These are phyloP conservation scores for Nadsonia commutata DNA, from an alignment of 1,139 yeast species.

Conservation along the genomic window DNA sequence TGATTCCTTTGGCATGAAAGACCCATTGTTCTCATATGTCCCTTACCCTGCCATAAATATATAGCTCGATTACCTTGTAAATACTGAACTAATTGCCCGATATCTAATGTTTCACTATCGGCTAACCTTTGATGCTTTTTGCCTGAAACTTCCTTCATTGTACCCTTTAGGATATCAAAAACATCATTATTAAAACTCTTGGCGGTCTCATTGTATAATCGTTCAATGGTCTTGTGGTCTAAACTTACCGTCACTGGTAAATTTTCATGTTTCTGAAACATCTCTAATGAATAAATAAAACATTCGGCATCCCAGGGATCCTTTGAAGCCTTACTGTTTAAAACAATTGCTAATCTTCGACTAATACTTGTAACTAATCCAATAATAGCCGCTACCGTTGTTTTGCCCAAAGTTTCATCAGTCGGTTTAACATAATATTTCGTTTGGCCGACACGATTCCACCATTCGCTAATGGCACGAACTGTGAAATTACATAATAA, in stretches of 20 bases:
- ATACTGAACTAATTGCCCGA: constrained; percentile 30
- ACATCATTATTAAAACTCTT: constrained; percentile 36
- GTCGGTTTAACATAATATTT: constrained; percentile 39
- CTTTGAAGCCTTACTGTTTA: constrained; percentile 53
- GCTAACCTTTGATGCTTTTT: constrained; percentile 27
- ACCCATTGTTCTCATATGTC: constrained; percentile 14
- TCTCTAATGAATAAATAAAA: constrained; percentile 41
- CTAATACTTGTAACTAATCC: constrained; percentile 58
- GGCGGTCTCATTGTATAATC: constrained; percentile 45
- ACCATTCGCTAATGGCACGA: constrained; percentile 63
- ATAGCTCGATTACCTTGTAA: constrained; percentile 34
- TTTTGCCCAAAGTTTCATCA: constrained; percentile 45
- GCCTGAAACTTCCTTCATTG: constrained; percentile 54
- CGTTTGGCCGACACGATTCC: constrained; percentile 59
- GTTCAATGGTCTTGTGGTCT: constrained; percentile 48
- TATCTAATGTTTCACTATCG: constrained; percentile 37
- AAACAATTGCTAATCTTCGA: constrained; percentile 49
- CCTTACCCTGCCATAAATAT: constrained; percentile 36
- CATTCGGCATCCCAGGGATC: constrained; percentile 74
- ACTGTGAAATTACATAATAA: constrained; percentile 65
- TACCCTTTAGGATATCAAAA: constrained; percentile 53
- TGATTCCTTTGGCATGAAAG: constrained; percentile 5
- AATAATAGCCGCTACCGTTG: constrained; percentile 50
- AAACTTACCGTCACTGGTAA: constrained; percentile 42
- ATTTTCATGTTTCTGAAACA: constrained; percentile 56